phyloP scores from a whole-genome alignment of 179 eudicot species.

The Silene noctiflora region DNA sequence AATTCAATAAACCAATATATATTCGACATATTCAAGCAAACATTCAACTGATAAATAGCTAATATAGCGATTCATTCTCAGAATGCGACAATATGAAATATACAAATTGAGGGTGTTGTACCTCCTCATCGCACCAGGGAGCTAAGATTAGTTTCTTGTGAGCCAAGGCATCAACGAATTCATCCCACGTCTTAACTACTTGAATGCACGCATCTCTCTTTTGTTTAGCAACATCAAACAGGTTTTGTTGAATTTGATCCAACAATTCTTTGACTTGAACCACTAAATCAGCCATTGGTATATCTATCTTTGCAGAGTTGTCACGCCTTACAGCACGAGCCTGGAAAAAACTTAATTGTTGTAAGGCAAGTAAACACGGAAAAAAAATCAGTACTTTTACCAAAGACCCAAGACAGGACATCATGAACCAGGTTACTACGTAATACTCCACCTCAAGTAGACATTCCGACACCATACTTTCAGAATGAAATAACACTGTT shows the following conservation, averaged over 20 bases:
- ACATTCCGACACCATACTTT: no score
- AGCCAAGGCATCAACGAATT: slow-evolving; percentile 73
- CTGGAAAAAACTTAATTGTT: slow-evolving; percentile 30
- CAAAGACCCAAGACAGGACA: no score
- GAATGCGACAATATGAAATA: background rate
- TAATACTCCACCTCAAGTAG: no score
- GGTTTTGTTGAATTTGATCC: slow-evolving; percentile 58
- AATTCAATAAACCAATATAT: background rate
- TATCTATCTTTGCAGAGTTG: slow-evolving; percentile 62
- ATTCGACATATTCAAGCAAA: background rate
- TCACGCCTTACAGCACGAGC: slow-evolving; percentile 92
- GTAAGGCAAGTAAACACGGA: background rate
- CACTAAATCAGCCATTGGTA: slow-evolving; percentile 61
- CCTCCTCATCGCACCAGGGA: slow-evolving; percentile 99
- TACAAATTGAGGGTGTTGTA: slow-evolving; percentile 21
- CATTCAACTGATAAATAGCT: no score
- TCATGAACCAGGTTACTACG: no score
- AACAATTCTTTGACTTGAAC: slow-evolving; percentile 53
- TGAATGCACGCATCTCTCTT: slow-evolving; percentile 81
- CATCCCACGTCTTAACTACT: slow-evolving; percentile 79
- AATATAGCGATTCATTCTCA: no score
- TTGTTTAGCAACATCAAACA: slow-evolving; percentile 68
- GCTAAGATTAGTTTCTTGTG: slow-evolving; percentile 92
- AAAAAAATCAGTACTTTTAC: no score
- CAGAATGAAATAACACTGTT: no score